Percentiles rank a stretch among this genome's conserved stretches.
phyloP scores from a whole-genome alignment of 2,329 filamentous ascomycete species.

The Colletotrichum brevisporum region DNA sequence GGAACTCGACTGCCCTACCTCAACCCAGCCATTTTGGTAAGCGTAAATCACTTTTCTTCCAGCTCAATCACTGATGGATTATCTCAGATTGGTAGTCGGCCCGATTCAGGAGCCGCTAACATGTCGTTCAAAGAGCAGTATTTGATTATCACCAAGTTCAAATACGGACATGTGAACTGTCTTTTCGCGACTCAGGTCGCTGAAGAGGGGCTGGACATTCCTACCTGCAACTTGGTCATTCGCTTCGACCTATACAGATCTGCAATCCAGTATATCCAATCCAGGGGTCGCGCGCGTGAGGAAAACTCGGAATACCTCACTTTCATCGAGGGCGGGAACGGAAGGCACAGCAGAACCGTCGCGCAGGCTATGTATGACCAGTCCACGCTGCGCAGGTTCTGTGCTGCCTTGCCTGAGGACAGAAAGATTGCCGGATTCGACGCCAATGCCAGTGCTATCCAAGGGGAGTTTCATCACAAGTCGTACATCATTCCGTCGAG shows the following conservation, averaged over 20 bases:
- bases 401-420: slow-evolving; percentile 80
- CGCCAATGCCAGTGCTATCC: slow-evolving; percentile 68
- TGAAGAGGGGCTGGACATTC: slow-evolving; percentile 78
- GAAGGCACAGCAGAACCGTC: slow-evolving; percentile 69
- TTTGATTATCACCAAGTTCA: slow-evolving; percentile 77
- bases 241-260: slow-evolving; percentile 91
- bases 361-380: slow-evolving; percentile 74
- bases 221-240: slow-evolving; percentile 76
- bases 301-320: slow-evolving; percentile 84
- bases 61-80: neutral
- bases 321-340: slow-evolving; percentile 83
- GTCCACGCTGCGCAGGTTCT: slow-evolving; percentile 79
- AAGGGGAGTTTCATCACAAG: slow-evolving; percentile 63
- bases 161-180: slow-evolving; percentile 71
- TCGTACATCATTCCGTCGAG: slow-evolving; percentile 74
- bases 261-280: slow-evolving; percentile 96
- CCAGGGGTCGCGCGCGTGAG: slow-evolving; percentile 87
- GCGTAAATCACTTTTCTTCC: slow-evolving; percentile 34
- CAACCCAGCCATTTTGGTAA: slow-evolving; percentile 73
- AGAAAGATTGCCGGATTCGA: slow-evolving; percentile 75
- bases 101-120: slow-evolving; percentile 16
- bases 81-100: slow-evolving; percentile 30
- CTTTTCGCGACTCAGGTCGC: slow-evolving; percentile 77
- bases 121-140: slow-evolving; percentile 83
- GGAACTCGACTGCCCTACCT: slow-evolving; percentile 71